Base-by-base conservation (phyloP, 1,139 yeast genomes). In the Wickerhamiella infanticola region DNA sequence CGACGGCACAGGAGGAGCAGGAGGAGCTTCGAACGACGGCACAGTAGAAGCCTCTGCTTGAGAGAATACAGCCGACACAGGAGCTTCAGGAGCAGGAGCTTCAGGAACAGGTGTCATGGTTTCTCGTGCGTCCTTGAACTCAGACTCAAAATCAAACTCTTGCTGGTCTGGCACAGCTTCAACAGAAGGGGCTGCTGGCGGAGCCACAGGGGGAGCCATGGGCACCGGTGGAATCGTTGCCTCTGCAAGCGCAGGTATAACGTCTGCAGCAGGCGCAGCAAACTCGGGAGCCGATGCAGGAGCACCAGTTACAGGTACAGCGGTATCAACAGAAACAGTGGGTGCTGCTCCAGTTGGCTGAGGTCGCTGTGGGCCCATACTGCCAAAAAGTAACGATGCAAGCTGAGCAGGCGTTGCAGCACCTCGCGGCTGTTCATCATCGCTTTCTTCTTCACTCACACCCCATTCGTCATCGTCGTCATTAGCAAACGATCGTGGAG, bases 341-440 rank as follows among this genome's bases (percentile, higher is more conserved):
- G 26, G 39, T 9, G 33, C 7, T 29, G 33, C 7, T 35, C 31
- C 39, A 27, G 41, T 25, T 24, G 63, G 60, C 8, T 64, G 61
- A 3, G 74, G 71, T 42, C 68, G 47, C 39, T 47, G 55, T 2
- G 56, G 52, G 0, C 74, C 70, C 80, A 76, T 75, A 3, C 80
- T 75, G 2, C 82, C 80, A 58, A 78, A 77, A 47, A 78, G 64
- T 56, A 77, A 63, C 51, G 77, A 75, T 1, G 84, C 83, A 49
- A 78, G 67, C 47, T 74, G 72, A 2, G 80, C 76, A 11, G 83
- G 80, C 39, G 79, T 63, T 9, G 61, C 58, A 37, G 60, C 60
- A 3, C 63, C 66, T 46, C 70, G 69, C 2, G 74, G 72, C 18
- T 70, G 74, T 33, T 70, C 77, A 26, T 73, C 79, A 41, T 60